Percentiles rank a stretch among this genome's conserved stretches.
These are phyloP conservation scores for Populus hybrid DNA, from an alignment of 441 rosid genomes.

Conservation along the genomic window DNA sequence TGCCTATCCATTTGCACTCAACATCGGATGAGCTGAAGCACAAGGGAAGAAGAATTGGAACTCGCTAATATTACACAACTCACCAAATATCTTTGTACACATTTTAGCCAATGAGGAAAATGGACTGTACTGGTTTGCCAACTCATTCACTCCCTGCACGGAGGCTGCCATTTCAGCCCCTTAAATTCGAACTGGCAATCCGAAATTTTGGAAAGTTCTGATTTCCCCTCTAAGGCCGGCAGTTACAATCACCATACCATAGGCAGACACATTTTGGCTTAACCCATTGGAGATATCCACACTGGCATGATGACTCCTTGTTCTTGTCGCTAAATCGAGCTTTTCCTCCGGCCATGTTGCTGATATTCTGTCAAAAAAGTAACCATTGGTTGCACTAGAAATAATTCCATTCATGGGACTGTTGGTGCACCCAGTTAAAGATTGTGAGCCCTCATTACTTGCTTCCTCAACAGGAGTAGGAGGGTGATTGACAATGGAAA, in stretches of 20 bases:
- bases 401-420: conserved; percentile 76
- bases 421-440: conserved; percentile 44
- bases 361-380: conserved; percentile 85
- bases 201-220: conserved; percentile 84
- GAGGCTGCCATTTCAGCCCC: neutral
- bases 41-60: conserved; percentile 35
- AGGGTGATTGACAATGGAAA: conserved; percentile 66
- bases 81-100: conserved; percentile 61
- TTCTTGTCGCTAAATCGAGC: conserved; percentile 46
- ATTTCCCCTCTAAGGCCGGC: conserved; percentile 90
- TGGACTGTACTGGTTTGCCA: conserved; percentile 13
- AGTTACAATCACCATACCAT: conserved; percentile 93
- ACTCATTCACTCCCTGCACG: conserved; percentile 11
- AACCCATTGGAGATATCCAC: conserved; percentile 48
- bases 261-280: conserved; percentile 60
- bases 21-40: conserved; percentile 37
- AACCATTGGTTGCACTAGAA: conserved; percentile 77
- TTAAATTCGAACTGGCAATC: conserved; percentile 75
- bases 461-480: conserved; percentile 83
- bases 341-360: conserved; percentile 97
- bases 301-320: conserved; percentile 53
- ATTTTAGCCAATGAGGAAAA: conserved; percentile 19
- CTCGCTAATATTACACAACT: conserved; percentile 55
- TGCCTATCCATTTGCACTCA: conserved; percentile 25
- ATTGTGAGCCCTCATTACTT: conserved; percentile 34